phyloP scores from a whole-genome alignment of 164 flowering plant species.

The Sedum album region DNA sequence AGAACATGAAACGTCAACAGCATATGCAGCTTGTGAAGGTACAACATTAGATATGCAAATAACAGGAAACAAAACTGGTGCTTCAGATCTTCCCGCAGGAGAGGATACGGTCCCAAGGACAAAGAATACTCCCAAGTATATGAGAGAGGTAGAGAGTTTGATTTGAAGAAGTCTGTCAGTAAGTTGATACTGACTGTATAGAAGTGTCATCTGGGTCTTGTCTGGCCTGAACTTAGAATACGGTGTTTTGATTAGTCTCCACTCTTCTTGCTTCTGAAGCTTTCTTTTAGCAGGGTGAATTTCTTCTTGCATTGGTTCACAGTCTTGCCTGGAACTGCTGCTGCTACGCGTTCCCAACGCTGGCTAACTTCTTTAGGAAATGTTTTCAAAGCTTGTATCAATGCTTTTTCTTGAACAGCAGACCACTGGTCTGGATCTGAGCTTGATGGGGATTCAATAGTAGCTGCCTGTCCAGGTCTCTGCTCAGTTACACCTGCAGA shows the following conservation, averaged over 20 bases:
- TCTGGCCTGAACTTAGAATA: too few species aligned
- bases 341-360: not conserved
- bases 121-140: not conserved
- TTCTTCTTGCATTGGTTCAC: constrained; percentile 48
- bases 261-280: constrained; percentile 6
- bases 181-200: not conserved
- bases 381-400: constrained; percentile 43
- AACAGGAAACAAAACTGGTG: not conserved
- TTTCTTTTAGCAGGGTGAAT: constrained; percentile 63
- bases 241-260: not conserved
- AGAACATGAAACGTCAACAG: not conserved
- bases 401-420: constrained; percentile 18
- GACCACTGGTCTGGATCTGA: constrained; percentile 48
- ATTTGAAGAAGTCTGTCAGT: not conserved
- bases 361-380: constrained; percentile 38
- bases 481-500: constrained; percentile 12
- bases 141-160: not conserved
- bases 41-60: not conserved
- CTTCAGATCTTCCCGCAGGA: not conserved
- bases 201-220: not conserved
- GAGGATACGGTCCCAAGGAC: not conserved
- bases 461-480: constrained; percentile 18
- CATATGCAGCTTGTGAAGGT: not conserved
- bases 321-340: not conserved
- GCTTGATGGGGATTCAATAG: constrained; percentile 31